Evolutionary conservation across 192 early-diverging fungal genomes (phyloP), one percentile per base, ranked within the genome.

Genomic region (Coemansia sp.): DNA sequence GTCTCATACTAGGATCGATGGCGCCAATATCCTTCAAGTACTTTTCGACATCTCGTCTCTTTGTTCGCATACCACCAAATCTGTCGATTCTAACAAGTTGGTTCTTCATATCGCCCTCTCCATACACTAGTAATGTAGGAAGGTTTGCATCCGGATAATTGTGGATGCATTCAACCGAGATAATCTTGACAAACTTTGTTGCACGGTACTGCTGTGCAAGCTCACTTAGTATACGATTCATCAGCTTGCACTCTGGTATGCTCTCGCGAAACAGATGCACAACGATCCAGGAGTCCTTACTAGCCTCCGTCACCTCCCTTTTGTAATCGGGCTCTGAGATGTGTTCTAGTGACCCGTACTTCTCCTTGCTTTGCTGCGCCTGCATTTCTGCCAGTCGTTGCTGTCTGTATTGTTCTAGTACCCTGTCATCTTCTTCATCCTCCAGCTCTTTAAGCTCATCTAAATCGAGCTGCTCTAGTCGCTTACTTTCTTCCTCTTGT

Each of bases 281-380:
- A 21, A 89, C 85, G 7, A 91, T 86, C 80, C 85, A 87, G 0
- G 62, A 68, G n/a, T 88, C 82, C 59, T 88, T 88, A 82, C 90
- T 92, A 10, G 94, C 93, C 24, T 95, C 92, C 4, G 94, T 94
- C 2, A 99, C 95, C 74, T 96, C 89, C 32, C 67, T 69, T 41
- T 88, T 77, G 74, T 93, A 99, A 57, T 99, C 94, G 0, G 97
- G 92, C 83, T 97, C 94, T 2, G 91, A 93, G 23, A 99, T 96
- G 38, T 95, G 87, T 6, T 69, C 65, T 6, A 97, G 86, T 31
- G 88, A 82, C 34, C 97, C 97, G 76, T 85, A 99, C 60, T 89
- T 92, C 71, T 91, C 92, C 44, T 86, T 83, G 19, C 76, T 71
- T 12, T 86, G 76, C 52, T 85, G 78, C 31, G 87, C 83, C 53